A percentile compares a stretch with the other conserved stretches of the same genome.
Evolutionary conservation across 495 filamentous ascomycete genomes (phyloP).

Genomic region (Penicillium antarcticum): DNA sequence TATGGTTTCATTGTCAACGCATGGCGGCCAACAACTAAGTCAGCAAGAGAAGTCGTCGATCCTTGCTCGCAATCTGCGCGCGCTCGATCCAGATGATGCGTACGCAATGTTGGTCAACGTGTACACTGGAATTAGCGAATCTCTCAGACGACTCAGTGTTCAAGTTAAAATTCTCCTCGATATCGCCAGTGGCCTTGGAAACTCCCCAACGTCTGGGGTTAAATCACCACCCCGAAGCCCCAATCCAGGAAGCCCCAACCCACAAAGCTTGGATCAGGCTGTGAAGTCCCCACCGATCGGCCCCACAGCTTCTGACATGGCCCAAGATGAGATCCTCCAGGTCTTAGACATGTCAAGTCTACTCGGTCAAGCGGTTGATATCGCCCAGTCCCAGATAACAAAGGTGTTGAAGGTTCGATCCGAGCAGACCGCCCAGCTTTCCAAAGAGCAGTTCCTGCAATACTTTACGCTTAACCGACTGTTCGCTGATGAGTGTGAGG

Average conservation of each 20-base stretch:
- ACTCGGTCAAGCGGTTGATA: conserved; percentile 90
- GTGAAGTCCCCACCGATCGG: conserved; percentile 10
- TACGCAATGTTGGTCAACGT: conserved; percentile 80
- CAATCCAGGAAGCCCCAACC: conserved; percentile 36
- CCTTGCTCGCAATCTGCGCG: conserved; percentile 86
- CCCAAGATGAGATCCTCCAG: conserved; percentile 78
- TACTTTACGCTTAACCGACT: conserved; percentile 93
- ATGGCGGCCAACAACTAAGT: conserved; percentile 64
- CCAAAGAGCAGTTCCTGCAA: conserved; percentile 74
- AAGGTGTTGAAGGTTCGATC: conserved; percentile 90
- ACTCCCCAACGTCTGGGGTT: conserved; percentile 21
- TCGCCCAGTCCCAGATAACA: conserved; percentile 86
- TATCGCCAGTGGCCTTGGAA: conserved; percentile 74
- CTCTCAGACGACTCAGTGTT: conserved; percentile 75
- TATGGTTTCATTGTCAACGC: conserved; percentile 80
- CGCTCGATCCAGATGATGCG: conserved; percentile 77
- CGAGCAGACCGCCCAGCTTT: conserved; percentile 73
- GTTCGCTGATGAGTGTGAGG: conserved; percentile 96
- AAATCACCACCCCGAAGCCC: conserved; percentile 51
- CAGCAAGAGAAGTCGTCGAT: conserved; percentile 88
- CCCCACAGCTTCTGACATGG: conserved; percentile 28
- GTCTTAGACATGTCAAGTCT: conserved; percentile 90
- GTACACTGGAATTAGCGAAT: conserved; percentile 85
- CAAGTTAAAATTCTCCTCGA: conserved; percentile 96
- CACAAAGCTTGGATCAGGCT: conserved; percentile 26